phyloP scores from a whole-genome alignment of 73 alveolate species.

The Breviolum minutum region DNA sequence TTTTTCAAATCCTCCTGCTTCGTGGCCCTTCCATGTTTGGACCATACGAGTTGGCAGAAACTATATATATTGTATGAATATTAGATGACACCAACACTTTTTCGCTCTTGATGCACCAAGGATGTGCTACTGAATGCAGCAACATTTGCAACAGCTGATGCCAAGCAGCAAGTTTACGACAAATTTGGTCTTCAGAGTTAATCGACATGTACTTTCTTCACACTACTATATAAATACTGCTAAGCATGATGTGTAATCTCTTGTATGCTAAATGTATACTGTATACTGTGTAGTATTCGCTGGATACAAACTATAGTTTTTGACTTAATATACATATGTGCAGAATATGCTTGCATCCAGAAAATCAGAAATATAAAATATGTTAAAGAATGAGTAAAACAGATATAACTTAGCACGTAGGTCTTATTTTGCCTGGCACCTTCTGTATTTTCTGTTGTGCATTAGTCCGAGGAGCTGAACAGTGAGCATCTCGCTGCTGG shows the following conservation, averaged over 20 bases:
- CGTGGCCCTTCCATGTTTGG: not conserved
- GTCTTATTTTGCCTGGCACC: not conserved
- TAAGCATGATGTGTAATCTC: not conserved
- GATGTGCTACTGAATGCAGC: conserved; percentile 8
- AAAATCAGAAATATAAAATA: no score
- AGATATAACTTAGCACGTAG: no score
- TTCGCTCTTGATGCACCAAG: not conserved
- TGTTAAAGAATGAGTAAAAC: no score
- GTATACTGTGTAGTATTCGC: no score
- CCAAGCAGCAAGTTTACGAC: not conserved
- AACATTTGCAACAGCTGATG: not conserved
- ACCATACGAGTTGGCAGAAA: not conserved
- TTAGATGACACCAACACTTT: not conserved
- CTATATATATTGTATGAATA: no score
- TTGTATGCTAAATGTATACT: no score
- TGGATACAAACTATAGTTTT: no score
- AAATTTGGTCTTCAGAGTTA: no score
- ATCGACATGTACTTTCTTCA: no score
- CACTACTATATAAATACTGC: no score
- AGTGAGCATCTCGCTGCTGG: not conserved
- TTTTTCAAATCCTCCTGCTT: not conserved
- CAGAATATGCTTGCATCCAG: not conserved
- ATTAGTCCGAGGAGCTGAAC: not conserved
- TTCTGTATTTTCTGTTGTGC: not conserved
- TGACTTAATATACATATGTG: not conserved